Percentiles rank a stretch among this genome's conserved stretches.
Conservation (phyloP, 1,284 basidiomycete genomes). For the Sanghuangporus baumii region DNA sequence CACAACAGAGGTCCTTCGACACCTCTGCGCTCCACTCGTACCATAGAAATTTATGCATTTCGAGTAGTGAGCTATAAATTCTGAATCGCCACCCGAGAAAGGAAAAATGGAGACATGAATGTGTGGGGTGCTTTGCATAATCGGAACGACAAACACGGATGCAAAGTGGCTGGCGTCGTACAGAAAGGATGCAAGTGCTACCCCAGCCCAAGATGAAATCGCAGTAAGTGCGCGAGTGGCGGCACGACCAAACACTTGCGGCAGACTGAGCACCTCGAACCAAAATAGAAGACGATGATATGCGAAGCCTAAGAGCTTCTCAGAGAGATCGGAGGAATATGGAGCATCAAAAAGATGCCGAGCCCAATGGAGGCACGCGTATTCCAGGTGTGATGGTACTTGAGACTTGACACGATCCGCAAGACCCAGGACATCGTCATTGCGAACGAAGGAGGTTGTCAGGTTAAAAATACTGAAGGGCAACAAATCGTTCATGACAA, state of each 20-base stretch:
- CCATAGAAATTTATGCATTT: background rate
- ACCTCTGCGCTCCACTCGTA: background rate
- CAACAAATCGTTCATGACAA: background rate
- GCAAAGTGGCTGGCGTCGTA: conserved; percentile 11
- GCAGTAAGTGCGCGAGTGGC: too few relatives aligned
- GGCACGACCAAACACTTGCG: background rate
- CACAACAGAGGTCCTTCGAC: background rate
- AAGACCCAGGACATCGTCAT: background rate
- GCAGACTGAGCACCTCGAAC: background rate
- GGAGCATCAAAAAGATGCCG: conserved; percentile 1
- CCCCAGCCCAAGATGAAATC: too few relatives aligned
- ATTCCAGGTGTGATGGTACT: background rate
- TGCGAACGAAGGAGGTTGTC: background rate
- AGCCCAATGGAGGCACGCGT: conserved; percentile 2
- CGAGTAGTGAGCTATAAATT: background rate
- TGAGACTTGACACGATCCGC: background rate
- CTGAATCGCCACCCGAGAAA: conserved; percentile 16
- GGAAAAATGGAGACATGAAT: conserved; percentile 24
- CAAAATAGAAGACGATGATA: background rate
- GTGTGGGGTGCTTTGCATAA: conserved; percentile 19
- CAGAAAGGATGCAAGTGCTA: too few relatives aligned
- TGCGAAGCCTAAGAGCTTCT: background rate
- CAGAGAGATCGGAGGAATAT: background rate
- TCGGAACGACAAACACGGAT: conserved; percentile 16
- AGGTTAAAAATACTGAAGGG: background rate